phyloP scores from a whole-genome alignment of 75 land plant genomes.

The Gnetum montanum region DNA sequence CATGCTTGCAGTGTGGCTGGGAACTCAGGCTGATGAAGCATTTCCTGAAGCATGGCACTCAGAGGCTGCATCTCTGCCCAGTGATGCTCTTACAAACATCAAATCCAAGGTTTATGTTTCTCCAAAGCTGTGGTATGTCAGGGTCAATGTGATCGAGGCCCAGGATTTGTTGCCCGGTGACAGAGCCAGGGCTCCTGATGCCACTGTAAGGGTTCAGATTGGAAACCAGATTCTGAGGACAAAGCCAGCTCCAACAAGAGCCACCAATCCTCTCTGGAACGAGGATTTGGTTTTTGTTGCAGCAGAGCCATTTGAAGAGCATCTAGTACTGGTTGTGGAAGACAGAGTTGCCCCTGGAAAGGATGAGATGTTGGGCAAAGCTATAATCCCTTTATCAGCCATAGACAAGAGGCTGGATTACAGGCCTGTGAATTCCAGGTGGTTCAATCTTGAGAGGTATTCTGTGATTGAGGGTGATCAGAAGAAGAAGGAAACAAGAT shows the following conservation, averaged over 20 bases:
- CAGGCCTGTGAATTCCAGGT: conserved; percentile 26
- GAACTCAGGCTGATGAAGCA: conserved; percentile 89
- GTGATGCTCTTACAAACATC: conserved; percentile 20
- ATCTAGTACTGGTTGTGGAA: conserved; percentile 42
- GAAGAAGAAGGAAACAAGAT: neutral
- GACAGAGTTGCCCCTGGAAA: conserved; percentile 22
- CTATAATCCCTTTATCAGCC: conserved; percentile 17
- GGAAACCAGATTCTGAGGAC: conserved; percentile 58
- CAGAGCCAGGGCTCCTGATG: conserved; percentile 6
- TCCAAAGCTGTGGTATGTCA: conserved; percentile 80
- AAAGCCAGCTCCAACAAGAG: conserved; percentile 2
- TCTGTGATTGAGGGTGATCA: neutral
- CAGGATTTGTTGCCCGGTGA: conserved; percentile 38
- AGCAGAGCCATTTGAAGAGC: conserved; percentile 91
- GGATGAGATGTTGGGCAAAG: conserved; percentile 29
- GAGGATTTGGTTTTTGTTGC: conserved; percentile 82
- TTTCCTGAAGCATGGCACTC: conserved; percentile 93
- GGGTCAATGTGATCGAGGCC: conserved; percentile 71
- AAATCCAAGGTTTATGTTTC: conserved; percentile 53
- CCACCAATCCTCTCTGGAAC: conserved; percentile 62
- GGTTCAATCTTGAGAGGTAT: neutral
- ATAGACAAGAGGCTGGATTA: conserved; percentile 23
- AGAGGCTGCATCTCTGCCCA: conserved; percentile 53
- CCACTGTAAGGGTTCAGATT: conserved; percentile 62
- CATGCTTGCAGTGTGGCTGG: conserved; percentile 86